Evolutionary conservation across 2,329 filamentous ascomycete genomes (phyloP).

Genomic region (Escovopsis sp.): DNA sequence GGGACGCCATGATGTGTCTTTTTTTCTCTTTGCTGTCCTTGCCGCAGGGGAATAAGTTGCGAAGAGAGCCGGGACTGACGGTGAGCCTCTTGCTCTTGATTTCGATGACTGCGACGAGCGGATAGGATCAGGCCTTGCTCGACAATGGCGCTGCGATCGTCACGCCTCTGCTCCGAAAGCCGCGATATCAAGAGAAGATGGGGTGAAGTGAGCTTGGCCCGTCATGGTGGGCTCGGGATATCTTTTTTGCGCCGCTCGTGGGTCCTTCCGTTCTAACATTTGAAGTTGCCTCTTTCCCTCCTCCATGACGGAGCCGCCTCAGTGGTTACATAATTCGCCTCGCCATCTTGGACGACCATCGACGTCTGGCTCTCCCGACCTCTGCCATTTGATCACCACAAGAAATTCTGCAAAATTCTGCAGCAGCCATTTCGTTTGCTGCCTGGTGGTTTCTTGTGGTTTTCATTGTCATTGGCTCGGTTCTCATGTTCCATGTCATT

Average conservation of each 20-base stretch:
- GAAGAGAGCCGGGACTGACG: slow-evolving; percentile 16
- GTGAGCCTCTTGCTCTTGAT: slow-evolving; percentile 20
- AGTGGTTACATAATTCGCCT: too few relatives aligned
- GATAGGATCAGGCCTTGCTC: slow-evolving; percentile 13
- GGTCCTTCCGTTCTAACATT: slow-evolving; percentile 4
- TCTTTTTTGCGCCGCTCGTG: slow-evolving; percentile 15
- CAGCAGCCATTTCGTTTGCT: too few relatives aligned
- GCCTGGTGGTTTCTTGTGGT: too few relatives aligned
- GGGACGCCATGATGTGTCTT: slow-evolving; percentile 42
- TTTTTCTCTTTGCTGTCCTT: too few relatives aligned
- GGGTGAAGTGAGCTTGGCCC: slow-evolving; percentile 14
- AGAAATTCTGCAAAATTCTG: too few relatives aligned
- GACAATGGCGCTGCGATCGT: slow-evolving; percentile 15
- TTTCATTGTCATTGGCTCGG: too few relatives aligned
- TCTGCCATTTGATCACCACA: too few relatives aligned
- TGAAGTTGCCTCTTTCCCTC: neutral
- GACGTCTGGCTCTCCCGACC: too few relatives aligned
- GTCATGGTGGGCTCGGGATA: slow-evolving; percentile 18
- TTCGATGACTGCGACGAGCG: slow-evolving; percentile 18
- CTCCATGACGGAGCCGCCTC: too few relatives aligned
- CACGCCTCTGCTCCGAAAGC: slow-evolving; percentile 11
- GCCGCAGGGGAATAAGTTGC: slow-evolving; percentile 4
- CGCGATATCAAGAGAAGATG: slow-evolving; percentile 14
- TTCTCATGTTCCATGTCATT: too few relatives aligned
- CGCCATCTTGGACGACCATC: too few relatives aligned